These are phyloP conservation scores for Sicyos edulis DNA, from an alignment of 306 rosid genomes.

Conservation along the genomic window DNA sequence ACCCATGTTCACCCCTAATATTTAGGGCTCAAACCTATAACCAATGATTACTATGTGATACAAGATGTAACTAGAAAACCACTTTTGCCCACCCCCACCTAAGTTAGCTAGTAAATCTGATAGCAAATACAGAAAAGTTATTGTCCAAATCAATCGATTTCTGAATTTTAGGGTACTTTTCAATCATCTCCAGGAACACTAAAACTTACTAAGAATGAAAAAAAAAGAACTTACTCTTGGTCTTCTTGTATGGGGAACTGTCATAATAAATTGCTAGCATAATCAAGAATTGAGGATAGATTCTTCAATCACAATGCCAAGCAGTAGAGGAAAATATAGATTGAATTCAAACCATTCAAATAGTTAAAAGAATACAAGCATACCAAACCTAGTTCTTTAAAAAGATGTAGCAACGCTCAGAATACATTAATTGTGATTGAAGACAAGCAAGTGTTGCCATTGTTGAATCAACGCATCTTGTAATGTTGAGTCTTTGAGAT, in stretches of 20 bases:
- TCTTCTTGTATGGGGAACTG: background rate
- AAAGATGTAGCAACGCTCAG: constrained; percentile 17
- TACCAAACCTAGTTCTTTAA: background rate
- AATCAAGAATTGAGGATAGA: background rate
- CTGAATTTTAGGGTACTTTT: too few species aligned
- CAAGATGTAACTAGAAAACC: too few species aligned
- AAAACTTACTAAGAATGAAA: too few species aligned
- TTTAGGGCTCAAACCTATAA: too few species aligned
- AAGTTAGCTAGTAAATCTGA: too few species aligned
- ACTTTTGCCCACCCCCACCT: too few species aligned
- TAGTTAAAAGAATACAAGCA: constrained; percentile 9
- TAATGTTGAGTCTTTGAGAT: constrained; percentile 64
- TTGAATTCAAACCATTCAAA: background rate
- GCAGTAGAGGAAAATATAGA: background rate
- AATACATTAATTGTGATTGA: background rate
- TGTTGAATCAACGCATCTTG: constrained; percentile 63
- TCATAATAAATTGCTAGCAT: background rate
- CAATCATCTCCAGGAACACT: background rate
- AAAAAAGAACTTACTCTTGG: background rate
- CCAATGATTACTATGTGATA: too few species aligned
- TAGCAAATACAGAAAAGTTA: too few species aligned
- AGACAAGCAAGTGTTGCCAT: background rate
- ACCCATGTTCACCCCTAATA: too few species aligned
- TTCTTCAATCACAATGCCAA: background rate
- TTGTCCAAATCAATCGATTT: too few species aligned